Conservation (phyloP, 148 eudicot species). For the Nyssa sinensis region DNA sequence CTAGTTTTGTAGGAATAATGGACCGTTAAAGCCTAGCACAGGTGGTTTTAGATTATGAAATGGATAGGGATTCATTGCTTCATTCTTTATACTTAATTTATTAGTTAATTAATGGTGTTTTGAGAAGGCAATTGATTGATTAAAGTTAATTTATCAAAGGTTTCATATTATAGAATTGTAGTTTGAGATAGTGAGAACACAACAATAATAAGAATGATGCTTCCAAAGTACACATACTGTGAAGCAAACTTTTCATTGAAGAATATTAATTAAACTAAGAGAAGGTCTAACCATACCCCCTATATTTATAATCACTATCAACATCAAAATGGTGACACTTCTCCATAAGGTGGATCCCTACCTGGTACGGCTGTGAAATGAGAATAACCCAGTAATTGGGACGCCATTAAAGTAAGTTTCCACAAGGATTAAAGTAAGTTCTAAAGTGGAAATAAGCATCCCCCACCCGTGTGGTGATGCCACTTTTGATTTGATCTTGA, state of each 20-base stretch:
- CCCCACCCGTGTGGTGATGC: conserved; percentile 31
- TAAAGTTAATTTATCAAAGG: neutral
- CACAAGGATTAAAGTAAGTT: neutral
- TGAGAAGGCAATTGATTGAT: neutral
- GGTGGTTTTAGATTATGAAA: conserved; percentile 5
- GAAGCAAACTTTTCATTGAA: neutral
- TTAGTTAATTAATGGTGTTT: conserved; percentile 2
- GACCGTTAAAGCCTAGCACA: conserved; percentile 23
- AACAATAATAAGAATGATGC: neutral
- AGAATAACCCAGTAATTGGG: neutral
- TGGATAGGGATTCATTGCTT: conserved; percentile 16
- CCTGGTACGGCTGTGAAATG: neutral
- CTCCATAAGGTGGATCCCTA: neutral
- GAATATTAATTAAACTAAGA: neutral
- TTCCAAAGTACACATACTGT: neutral
- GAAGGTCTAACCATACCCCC: neutral
- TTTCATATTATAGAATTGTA: neutral
- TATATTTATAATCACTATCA: neutral
- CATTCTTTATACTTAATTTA: conserved; percentile 1
- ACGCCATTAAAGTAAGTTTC: neutral
- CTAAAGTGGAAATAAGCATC: neutral
- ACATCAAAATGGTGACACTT: neutral
- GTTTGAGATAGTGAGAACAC: neutral
- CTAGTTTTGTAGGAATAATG: conserved; percentile 23
- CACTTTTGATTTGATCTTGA: conserved; percentile 15